Evolutionary conservation across 768 basidiomycete species (phyloP).

Genomic region (Saitozyma sp.): DNA sequence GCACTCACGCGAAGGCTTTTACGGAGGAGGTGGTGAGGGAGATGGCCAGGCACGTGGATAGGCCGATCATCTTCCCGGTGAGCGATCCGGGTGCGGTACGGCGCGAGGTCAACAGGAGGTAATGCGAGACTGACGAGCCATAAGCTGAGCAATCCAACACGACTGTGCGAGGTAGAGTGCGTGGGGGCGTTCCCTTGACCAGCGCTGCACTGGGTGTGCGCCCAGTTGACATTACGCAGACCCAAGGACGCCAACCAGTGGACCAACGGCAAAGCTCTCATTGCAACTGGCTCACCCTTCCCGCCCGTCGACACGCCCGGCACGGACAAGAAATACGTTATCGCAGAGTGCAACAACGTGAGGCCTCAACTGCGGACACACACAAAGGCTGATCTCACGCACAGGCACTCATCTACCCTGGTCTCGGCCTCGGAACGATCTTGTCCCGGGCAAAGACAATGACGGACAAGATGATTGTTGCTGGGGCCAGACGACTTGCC

Average conservation of each 20-base stretch:
- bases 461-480: constrained; percentile 82
- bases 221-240: constrained; percentile 14
- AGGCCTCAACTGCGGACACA: constrained; percentile 62
- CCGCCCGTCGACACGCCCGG: constrained; percentile 59
- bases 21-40: constrained; percentile 63
- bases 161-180: constrained; percentile 62
- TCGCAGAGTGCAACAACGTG: constrained; percentile 53
- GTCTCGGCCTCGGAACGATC: constrained; percentile 77
- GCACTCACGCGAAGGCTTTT: constrained; percentile 75
- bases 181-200: constrained; percentile 7
- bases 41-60: constrained; percentile 66
- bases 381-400: constrained; percentile 2
- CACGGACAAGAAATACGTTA: constrained; percentile 56
- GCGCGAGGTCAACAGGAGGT: background rate
- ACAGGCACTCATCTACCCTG: constrained; percentile 70
- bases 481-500: constrained; percentile 72
- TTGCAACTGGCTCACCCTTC: constrained; percentile 85
- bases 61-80: constrained; percentile 76
- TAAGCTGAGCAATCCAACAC: constrained; percentile 72
- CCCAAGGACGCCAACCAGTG: constrained; percentile 56
- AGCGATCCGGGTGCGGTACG: constrained; percentile 8
- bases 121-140: constrained; percentile 3
- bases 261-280: constrained; percentile 74
- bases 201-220: background rate
- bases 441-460: constrained; percentile 64